These are phyloP conservation scores for Tetrapisispora taiwanensis DNA, from an alignment of 805 yeast genomes.

Conservation along the genomic window DNA sequence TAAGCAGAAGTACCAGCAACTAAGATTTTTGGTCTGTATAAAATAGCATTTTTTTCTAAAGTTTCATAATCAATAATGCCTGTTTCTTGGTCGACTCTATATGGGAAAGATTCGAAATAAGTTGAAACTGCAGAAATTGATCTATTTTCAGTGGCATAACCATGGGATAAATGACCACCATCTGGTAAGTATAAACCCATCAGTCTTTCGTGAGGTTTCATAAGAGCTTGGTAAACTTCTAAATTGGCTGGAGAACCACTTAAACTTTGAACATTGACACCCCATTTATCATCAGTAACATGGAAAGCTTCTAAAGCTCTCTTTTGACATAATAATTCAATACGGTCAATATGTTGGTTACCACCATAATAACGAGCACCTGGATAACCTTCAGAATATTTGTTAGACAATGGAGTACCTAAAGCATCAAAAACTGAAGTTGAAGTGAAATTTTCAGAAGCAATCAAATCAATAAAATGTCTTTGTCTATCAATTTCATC, in stretches of 20 bases:
- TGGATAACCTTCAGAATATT: conserved; percentile 98
- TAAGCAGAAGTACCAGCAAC: conserved; percentile 99
- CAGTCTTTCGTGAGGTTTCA: conserved; percentile 91
- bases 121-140: conserved; percentile 94
- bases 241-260: conserved; percentile 98
- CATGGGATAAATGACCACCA: conserved; percentile 98
- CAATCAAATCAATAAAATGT: conserved; percentile 87
- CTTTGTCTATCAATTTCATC: conserved; percentile 87
- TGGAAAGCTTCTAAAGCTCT: conserved; percentile 89
- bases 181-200: conserved; percentile 98
- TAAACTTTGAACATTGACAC: conserved; percentile 92
- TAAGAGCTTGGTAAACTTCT: conserved; percentile 89
- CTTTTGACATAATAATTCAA: conserved; percentile 84
- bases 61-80: conserved; percentile 95
- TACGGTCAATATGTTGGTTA: conserved; percentile 91
- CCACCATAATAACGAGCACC: conserved; percentile 99
- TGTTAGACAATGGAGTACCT: conserved; percentile 97
- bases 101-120: conserved; percentile 97
- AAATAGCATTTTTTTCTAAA: conserved; percentile 78
- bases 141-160: conserved; percentile 89
- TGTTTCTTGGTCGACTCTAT: conserved; percentile 83
- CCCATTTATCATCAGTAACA: conserved; percentile 80
- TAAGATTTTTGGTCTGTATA: conserved; percentile 91
- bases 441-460: conserved; percentile 95
- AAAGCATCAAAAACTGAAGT: conserved; percentile 91